Percentiles rank a stretch among this genome's conserved stretches.
Conservation (phyloP, 1,284 basidiomycete species). For the Ceratobasidium sp. region DNA sequence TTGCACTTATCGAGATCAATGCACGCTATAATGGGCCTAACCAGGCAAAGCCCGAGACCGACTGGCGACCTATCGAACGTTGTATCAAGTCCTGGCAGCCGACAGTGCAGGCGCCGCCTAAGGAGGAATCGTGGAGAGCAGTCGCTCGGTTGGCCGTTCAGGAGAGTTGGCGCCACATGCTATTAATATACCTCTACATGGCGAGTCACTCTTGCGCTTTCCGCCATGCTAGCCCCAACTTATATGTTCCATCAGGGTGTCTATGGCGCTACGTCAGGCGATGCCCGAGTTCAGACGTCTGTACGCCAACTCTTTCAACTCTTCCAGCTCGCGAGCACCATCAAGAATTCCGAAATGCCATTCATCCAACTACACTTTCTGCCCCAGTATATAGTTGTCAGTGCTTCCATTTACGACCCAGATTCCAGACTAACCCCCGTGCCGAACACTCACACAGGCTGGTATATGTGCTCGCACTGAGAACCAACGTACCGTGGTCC, state of each 20-base stretch:
- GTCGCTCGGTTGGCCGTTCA: constrained; percentile 5
- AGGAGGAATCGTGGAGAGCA: constrained; percentile 4
- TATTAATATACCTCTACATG: constrained; percentile 10
- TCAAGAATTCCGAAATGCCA: neutral
- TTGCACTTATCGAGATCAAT: constrained; percentile 17
- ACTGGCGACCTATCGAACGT: constrained; percentile 7
- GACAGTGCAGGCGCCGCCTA: no score
- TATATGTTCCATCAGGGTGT: neutral
- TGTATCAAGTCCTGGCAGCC: neutral
- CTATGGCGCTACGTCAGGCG: neutral
- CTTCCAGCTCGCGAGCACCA: neutral
- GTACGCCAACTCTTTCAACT: constrained; percentile 14
- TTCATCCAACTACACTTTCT: neutral
- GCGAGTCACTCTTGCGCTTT: neutral
- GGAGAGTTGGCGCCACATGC: constrained; percentile 8
- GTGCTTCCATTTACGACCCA: neutral
- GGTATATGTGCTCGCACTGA: constrained; percentile 14
- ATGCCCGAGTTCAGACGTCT: constrained; percentile 1
- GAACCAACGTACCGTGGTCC: neutral
- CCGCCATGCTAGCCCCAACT: neutral
- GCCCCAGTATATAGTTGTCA: constrained; percentile 5
- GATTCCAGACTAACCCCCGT: neutral
- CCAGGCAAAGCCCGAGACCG: neutral
- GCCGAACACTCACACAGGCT: constrained; percentile 1
- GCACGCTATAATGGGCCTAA: neutral